A percentile compares a stretch with the other conserved stretches of the same genome.
phyloP scores from a whole-genome alignment of 208 protist genomes.

The Leishmania lainsoni region DNA sequence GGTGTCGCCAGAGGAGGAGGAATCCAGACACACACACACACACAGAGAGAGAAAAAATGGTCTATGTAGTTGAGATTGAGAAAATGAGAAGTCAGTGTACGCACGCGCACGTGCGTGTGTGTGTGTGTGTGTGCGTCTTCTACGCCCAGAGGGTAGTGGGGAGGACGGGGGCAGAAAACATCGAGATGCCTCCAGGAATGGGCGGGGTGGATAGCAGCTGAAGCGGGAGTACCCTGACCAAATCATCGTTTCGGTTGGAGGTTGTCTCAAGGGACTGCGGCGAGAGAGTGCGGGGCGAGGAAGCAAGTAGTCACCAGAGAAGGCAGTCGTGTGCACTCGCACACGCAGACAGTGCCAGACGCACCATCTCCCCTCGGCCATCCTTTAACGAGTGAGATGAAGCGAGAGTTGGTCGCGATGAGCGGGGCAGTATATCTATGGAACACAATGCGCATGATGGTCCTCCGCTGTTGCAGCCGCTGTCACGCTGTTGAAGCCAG shows the following conservation, averaged over 20 bases:
- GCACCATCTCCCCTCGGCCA: neutral
- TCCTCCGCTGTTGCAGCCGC: neutral
- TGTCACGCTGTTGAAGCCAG: neutral
- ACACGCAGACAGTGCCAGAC: neutral
- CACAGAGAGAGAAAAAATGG: neutral
- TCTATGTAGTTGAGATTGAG: no score
- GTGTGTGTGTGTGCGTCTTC: no score
- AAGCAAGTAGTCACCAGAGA: no score
- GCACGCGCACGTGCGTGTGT: no score
- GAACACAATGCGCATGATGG: neutral
- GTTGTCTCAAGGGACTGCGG: no score
- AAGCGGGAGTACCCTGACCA: no score
- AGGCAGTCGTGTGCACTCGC: neutral
- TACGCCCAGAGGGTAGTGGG: neutral
- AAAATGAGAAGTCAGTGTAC: no score
- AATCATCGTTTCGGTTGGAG: no score
- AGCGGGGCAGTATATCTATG: neutral
- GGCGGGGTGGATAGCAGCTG: no score
- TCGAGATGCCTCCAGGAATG: neutral
- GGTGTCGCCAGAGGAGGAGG: neutral
- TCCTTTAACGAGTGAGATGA: neutral
- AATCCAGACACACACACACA: neutral
- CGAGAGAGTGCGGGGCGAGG: no score
- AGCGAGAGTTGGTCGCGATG: neutral
- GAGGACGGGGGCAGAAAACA: neutral